A percentile compares a stretch with the other conserved stretches of the same genome.
These are phyloP conservation scores for Xylaria digitata DNA, from an alignment of 2,329 filamentous ascomycete genomes.

Conservation along the genomic window DNA sequence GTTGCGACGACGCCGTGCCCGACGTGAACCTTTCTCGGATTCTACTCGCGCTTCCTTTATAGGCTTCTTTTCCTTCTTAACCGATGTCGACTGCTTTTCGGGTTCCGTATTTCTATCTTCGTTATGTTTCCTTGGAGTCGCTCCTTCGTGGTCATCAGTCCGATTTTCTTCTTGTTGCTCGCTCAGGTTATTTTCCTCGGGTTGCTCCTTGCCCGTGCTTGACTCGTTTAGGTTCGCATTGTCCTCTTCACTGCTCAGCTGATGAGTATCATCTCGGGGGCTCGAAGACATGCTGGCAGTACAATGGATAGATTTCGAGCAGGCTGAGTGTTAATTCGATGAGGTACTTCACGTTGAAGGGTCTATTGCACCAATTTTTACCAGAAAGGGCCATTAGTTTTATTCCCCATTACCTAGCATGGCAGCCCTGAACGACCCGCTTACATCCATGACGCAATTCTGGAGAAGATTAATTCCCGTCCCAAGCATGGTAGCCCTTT, in stretches of 20 bases:
- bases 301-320: neutral
- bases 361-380: constrained; percentile 1
- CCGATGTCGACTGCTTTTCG: constrained; percentile 48
- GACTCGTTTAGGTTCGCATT: constrained; percentile 23
- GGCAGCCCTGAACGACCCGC: neutral
- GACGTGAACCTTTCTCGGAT: constrained; percentile 45
- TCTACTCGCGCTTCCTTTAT: constrained; percentile 41
- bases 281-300: constrained; percentile 28
- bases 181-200: constrained; percentile 15
- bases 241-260: constrained; percentile 21
- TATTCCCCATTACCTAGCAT: constrained; percentile 39
- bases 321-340: neutral
- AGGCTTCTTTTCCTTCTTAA: constrained; percentile 51
- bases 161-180: constrained; percentile 29
- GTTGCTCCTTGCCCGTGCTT: constrained; percentile 25
- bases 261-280: constrained; percentile 20
- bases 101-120: constrained; percentile 33
- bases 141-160: constrained; percentile 30
- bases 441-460: constrained; percentile 30
- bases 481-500: constrained; percentile 23
- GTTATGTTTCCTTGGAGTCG: constrained; percentile 25
- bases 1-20: constrained; percentile 48
- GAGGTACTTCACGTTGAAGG: neutral
- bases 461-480: constrained; percentile 13
- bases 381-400: constrained; percentile 36